These are phyloP conservation scores for Neonectria magnoliae DNA, from an alignment of 2,329 filamentous ascomycete species.

Conservation along the genomic window DNA sequence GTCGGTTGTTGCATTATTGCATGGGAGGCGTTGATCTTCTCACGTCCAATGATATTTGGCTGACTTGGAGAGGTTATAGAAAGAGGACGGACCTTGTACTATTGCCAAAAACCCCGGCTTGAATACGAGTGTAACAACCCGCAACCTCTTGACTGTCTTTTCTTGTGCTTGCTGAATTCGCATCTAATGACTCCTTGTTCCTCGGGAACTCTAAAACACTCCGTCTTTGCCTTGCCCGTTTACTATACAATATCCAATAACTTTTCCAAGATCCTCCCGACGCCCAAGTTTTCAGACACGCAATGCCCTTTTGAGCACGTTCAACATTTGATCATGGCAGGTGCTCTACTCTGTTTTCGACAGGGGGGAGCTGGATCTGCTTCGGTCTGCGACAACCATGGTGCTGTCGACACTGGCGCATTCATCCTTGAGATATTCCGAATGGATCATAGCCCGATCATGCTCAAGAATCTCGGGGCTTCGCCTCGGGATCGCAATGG, in stretches of 20 bases:
- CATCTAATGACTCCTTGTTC: background rate
- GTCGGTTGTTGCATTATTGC: conserved; percentile 28
- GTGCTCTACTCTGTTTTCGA: no score
- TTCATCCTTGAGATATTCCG: no score
- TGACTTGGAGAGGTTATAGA: conserved; percentile 18
- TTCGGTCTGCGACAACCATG: no score
- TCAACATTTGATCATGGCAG: background rate
- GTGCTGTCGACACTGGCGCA: no score
- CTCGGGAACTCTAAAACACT: background rate
- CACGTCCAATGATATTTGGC: conserved; percentile 5
- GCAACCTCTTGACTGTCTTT: background rate
- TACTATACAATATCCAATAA: background rate
- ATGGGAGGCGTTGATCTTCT: conserved; percentile 23
- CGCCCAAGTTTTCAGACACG: no score
- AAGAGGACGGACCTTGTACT: conserved; percentile 25
- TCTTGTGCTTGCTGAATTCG: background rate
- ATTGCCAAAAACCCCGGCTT: conserved; percentile 27
- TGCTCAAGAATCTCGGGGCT: no score
- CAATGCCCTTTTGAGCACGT: background rate
- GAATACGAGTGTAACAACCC: conserved; percentile 26
- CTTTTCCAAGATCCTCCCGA: background rate
- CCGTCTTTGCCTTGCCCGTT: background rate
- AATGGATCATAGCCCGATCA: no score
- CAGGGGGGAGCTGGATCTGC: no score
- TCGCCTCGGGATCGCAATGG: background rate